Evolutionary conservation across 2,329 filamentous ascomycete species (phyloP).

Genomic region (Clathrospora elynae): DNA sequence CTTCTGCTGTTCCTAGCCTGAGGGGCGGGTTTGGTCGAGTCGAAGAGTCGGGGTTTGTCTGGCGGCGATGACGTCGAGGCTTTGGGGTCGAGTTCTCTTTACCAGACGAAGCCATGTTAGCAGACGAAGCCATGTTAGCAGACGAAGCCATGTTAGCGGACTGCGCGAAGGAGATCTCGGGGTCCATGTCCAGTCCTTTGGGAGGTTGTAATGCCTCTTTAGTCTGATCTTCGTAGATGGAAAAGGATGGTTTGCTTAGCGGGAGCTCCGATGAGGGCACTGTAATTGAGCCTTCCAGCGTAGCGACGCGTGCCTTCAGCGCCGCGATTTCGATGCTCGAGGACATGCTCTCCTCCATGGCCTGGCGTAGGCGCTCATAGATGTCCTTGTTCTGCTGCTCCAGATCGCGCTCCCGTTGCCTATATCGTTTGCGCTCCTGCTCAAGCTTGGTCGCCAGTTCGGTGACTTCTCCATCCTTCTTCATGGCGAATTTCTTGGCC

Average conservation of each 20-base stretch:
- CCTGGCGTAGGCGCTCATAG: slow-evolving; percentile 44
- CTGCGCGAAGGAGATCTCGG: slow-evolving; percentile 22
- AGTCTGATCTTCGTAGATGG: slow-evolving; percentile 40
- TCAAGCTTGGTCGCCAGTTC: slow-evolving; percentile 68
- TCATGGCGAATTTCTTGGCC: slow-evolving; percentile 77
- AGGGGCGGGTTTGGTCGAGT: slow-evolving; percentile 16
- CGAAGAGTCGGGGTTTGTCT: slow-evolving; percentile 29
- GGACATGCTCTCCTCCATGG: slow-evolving; percentile 41
- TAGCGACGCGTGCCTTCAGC: slow-evolving; percentile 41
- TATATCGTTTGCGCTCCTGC: slow-evolving; percentile 69
- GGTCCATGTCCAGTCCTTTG: slow-evolving; percentile 13
- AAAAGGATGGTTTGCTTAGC: slow-evolving; percentile 30
- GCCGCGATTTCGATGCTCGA: slow-evolving; percentile 42
- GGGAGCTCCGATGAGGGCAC: slow-evolving; percentile 21
- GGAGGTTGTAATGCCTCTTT: slow-evolving; percentile 25
- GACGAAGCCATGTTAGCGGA: slow-evolving; percentile 23
- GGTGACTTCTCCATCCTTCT: slow-evolving; percentile 74
- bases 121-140: slow-evolving; percentile 21
- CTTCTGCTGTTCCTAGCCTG: slow-evolving; percentile 24
- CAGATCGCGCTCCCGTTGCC: slow-evolving; percentile 68
- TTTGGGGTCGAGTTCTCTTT: slow-evolving; percentile 43
- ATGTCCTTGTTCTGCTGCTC: slow-evolving; percentile 61
- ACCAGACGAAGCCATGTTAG: slow-evolving; percentile 25
- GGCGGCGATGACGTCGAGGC: slow-evolving; percentile 27
- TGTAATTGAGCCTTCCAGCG: slow-evolving; percentile 33